Evolutionary conservation across 1,284 basidiomycete genomes (phyloP).

Genomic region (Ganoderma lucidum): DNA sequence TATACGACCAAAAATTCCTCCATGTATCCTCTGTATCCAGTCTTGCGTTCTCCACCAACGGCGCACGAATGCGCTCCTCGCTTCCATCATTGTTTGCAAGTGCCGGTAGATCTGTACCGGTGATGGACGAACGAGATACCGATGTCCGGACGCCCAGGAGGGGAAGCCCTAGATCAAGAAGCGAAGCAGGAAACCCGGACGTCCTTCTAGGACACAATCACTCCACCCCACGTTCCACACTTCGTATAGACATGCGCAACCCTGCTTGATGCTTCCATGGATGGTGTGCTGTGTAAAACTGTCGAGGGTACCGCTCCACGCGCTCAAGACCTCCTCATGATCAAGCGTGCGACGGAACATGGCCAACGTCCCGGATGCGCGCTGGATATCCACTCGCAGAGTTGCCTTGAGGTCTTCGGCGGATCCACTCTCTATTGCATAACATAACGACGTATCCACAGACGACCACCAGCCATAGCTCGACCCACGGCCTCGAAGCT

Average conservation of each 20-base stretch:
- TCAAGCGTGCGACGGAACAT: neutral
- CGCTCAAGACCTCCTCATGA: neutral
- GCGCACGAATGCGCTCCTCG: neutral
- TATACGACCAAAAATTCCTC: neutral
- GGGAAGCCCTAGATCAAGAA: neutral
- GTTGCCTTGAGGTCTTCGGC: neutral
- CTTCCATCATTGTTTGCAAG: neutral
- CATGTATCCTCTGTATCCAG: neutral
- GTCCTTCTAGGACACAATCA: constrained; percentile 4
- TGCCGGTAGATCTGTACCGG: neutral
- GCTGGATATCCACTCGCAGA: neutral
- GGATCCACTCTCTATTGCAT: neutral
- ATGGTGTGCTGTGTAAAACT: neutral
- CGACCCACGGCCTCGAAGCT: constrained; percentile 3
- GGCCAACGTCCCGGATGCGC: neutral
- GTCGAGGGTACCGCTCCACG: neutral
- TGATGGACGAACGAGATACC: neutral
- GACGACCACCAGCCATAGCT: neutral
- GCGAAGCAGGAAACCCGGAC: neutral
- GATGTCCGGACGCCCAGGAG: neutral
- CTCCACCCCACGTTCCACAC: constrained; percentile 4
- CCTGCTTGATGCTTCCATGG: neutral
- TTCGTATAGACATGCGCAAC: neutral
- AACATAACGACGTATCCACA: neutral
- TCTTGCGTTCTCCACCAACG: neutral